Evolutionary conservation across 1,139 yeast species (phyloP), one percentile per base, ranked within the genome.

Genomic region (Zygosaccharomyces pseudobailii): DNA sequence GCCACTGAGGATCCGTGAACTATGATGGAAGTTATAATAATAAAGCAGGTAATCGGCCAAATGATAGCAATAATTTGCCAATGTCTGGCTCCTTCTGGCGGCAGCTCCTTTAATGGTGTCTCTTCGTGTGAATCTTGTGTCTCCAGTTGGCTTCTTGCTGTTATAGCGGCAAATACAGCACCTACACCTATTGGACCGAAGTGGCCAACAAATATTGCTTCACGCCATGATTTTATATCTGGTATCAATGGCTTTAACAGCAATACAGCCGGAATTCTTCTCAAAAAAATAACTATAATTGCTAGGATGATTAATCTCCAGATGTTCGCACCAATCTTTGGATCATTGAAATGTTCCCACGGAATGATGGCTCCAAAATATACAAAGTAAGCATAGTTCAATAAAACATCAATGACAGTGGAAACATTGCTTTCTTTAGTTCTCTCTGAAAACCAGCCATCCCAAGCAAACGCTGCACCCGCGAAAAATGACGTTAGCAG

Each of bases 101-200:
- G 95, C 17, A 84, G 58, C 0, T 69, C 64, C 10, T 69, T 70
- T 32, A 84, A 66, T 0, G 87, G 87, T 0, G 90, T 84, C 20
- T 81, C 82, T 42, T 78, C 82, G 2, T 72, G 73, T 24, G 56
- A 52, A 9, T 79, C 74, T 36, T 67, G 66, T 9, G 71, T 73
- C 61, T 88, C 96, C 40, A 92, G 73, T 55, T 87, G 92, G 17
- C 81, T 79, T 55, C 94, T 77, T 1, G 96, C 92, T 57, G 90
- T 71, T 50, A 92, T 84, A 10, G 90, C 82, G 20, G 96, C 95
- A 69, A 87, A 92, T 20, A 92, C 79, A 1, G 97, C 97, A 54
- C 97, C 97, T 8, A 92, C 98, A 47, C 98, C 98, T 63, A 92
- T 88, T 7, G 98, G 98, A 40, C 98, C 98, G 66, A 92, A 92